Percentiles rank a stretch among this genome's conserved stretches.
Evolutionary conservation across 192 early-diverging fungal genomes (phyloP).

Genomic region (Dissophora ornata): DNA sequence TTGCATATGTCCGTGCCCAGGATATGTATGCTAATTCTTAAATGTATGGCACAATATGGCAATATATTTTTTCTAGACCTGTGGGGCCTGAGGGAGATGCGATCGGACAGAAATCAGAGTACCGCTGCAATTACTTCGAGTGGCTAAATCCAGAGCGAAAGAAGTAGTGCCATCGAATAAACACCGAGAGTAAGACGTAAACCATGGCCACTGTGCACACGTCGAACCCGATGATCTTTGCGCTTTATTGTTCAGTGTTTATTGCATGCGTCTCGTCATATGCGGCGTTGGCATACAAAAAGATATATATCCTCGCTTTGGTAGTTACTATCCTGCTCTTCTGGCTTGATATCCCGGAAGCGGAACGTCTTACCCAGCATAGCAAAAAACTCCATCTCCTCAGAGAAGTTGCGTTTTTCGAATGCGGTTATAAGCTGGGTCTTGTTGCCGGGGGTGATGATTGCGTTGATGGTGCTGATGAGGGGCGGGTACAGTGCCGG

Average conservation of each 20-base stretch:
- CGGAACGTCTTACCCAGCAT: constrained; percentile 37
- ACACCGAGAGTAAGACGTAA: too few relatives aligned
- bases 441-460: constrained; percentile 9
- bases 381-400: constrained; percentile 53
- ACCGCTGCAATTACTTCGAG: constrained; percentile 44
- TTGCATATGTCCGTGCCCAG: too few relatives aligned
- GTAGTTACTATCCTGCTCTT: constrained; percentile 45
- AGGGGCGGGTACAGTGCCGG: constrained; percentile 30
- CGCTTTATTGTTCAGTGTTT: too few relatives aligned
- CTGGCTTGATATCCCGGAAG: constrained; percentile 47
- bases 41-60: too few relatives aligned
- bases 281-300: constrained; percentile 38
- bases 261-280: too few relatives aligned
- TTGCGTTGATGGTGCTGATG: constrained; percentile 21
- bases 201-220: too few relatives aligned
- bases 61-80: constrained; percentile 18
- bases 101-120: constrained; percentile 35
- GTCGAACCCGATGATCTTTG: too few relatives aligned
- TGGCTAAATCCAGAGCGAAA: constrained; percentile 40
- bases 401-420: constrained; percentile 52
- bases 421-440: constrained; percentile 27
- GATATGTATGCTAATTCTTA: too few relatives aligned
- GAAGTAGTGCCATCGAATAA: constrained; percentile 2
- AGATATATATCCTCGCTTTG: constrained; percentile 57
- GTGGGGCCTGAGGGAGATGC: constrained; percentile 38